A percentile compares a stretch with the other conserved stretches of the same genome.
These are phyloP conservation scores for Sugiyamaella xylanicola DNA, from an alignment of 1,139 yeast species.

Conservation along the genomic window DNA sequence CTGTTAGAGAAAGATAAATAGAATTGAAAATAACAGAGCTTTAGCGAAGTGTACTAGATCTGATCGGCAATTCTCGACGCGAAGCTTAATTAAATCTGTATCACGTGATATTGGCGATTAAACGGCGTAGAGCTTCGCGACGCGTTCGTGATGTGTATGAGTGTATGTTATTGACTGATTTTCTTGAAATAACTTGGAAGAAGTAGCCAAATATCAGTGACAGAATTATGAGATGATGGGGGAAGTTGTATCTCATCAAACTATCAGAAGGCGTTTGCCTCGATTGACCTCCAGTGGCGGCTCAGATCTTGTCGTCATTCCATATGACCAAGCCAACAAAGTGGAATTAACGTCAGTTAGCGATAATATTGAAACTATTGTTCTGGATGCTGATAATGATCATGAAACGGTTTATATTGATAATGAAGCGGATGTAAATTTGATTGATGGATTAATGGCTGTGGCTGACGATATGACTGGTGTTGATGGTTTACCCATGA, in stretches of 20 bases:
- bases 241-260: background rate
- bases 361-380: background rate
- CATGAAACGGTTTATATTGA: background rate
- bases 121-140: too few species aligned
- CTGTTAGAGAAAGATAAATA: too few species aligned
- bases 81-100: background rate
- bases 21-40: too few species aligned
- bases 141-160: too few species aligned
- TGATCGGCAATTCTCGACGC: too few species aligned
- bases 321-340: background rate
- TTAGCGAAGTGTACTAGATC: too few species aligned
- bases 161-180: too few species aligned
- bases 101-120: too few species aligned
- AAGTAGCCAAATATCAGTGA: too few species aligned
- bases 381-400: constrained; percentile 5
- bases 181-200: too few species aligned
- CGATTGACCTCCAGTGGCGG: constrained; percentile 9
- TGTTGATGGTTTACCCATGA: background rate
- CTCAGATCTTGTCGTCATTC: background rate
- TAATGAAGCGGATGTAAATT: background rate
- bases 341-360: background rate
- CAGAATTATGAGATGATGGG: too few species aligned
- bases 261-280: constrained; percentile 1
- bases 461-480: background rate
- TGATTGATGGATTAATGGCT: constrained; percentile 5